Evolutionary conservation across 345 rosid species (phyloP).

Genomic region (Toxicodendron radicans): DNA sequence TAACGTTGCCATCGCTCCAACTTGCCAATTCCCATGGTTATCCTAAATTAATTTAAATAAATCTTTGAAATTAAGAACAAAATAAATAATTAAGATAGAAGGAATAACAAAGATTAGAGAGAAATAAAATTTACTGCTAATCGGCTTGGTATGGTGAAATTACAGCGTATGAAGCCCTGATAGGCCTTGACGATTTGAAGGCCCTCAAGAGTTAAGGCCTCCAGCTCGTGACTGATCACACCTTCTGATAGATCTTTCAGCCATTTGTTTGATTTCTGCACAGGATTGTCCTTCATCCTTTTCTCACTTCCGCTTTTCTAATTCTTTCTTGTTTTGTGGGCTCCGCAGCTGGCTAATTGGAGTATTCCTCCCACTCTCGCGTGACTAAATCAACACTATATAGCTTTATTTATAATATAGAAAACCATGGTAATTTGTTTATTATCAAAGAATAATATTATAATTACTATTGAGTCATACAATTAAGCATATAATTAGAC

Average conservation of each 20-base stretch:
- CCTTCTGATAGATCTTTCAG: conserved; percentile 27
- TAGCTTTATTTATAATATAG: no score
- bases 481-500: no score
- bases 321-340: no score
- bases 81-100: neutral
- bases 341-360: no score
- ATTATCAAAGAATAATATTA: no score
- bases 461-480: no score
- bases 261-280: conserved; percentile 20
- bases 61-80: neutral
- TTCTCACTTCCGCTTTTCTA: neutral
- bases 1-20: conserved; percentile 54
- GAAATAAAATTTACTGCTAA: conserved; percentile 21
- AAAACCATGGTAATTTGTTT: no score
- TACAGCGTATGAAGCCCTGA: conserved; percentile 32
- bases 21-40: conserved; percentile 45
- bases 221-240: conserved; percentile 10
- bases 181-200: conserved; percentile 25
- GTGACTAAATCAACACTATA: no score
- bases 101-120: neutral
- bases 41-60: conserved; percentile 25
- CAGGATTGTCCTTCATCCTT: neutral
- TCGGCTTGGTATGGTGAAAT: conserved; percentile 33
- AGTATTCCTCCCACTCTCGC: no score
- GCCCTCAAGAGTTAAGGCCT: conserved; percentile 21